These are phyloP conservation scores for Vitis hybrid DNA, from an alignment of 177 flowering plant species.

Conservation along the genomic window DNA sequence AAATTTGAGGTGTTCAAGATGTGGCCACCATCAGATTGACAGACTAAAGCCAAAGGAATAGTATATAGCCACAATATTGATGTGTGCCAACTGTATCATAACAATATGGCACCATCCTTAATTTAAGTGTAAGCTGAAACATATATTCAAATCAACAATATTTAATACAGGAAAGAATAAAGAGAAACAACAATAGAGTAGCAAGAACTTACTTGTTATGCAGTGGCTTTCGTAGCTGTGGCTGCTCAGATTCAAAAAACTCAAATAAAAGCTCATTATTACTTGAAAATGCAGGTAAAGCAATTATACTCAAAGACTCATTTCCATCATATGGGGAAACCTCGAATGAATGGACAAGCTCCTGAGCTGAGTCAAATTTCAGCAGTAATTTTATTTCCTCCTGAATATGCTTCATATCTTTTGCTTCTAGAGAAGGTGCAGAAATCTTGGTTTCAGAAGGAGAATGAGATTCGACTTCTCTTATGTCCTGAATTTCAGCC, in stretches of 20 bases:
- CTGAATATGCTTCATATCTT: background rate
- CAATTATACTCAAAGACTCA: background rate
- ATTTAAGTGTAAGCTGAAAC: too few relatives aligned
- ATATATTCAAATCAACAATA: too few relatives aligned
- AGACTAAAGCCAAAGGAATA: too few relatives aligned
- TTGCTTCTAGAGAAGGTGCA: too few relatives aligned
- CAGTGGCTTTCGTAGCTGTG: constrained; percentile 20
- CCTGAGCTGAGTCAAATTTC: background rate
- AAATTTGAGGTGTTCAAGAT: too few relatives aligned
- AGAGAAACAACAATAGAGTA: background rate
- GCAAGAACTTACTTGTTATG: constrained; percentile 11
- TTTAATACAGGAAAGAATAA: background rate
- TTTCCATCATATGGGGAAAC: constrained; percentile 1
- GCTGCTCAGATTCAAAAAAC: constrained; percentile 23
- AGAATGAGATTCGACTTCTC: background rate
- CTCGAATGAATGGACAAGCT: background rate
- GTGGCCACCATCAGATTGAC: too few relatives aligned
- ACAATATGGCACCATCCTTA: too few relatives aligned
- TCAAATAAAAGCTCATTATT: constrained; percentile 17
- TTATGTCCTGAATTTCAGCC: background rate
- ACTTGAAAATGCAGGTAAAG: constrained; percentile 2
- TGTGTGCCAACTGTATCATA: too few relatives aligned
- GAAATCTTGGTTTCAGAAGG: too few relatives aligned
- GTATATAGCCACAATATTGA: too few relatives aligned
- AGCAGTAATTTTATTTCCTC: background rate